phyloP scores from a whole-genome alignment of 1,284 basidiomycete species.

The Naganishia cerealis region DNA sequence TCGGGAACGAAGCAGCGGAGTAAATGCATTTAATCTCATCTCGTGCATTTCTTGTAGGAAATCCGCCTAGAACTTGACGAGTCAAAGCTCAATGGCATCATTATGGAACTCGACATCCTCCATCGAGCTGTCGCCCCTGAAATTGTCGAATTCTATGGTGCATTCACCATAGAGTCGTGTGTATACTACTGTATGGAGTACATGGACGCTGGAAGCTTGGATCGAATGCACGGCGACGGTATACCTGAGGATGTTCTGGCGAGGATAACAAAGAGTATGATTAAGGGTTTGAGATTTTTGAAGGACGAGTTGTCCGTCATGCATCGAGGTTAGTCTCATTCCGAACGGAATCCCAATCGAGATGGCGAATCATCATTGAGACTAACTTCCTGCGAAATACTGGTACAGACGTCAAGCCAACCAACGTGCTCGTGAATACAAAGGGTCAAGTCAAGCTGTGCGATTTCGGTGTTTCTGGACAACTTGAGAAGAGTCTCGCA shows the following conservation, averaged over 20 bases:
- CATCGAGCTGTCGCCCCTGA: conserved; percentile 86
- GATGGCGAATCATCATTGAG: background rate
- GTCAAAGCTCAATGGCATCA: conserved; percentile 89
- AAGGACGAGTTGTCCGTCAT: conserved; percentile 97
- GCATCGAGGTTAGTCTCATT: conserved; percentile 69
- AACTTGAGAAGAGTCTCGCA: conserved; percentile 91
- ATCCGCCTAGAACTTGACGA: conserved; percentile 96
- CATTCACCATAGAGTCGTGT: conserved; percentile 97
- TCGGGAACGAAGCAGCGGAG: conserved; percentile 20
- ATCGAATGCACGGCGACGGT: conserved; percentile 69
- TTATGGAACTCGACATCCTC: conserved; percentile 97
- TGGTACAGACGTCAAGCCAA: conserved; percentile 75
- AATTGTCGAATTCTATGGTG: conserved; percentile 98
- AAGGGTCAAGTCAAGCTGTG: conserved; percentile 91
- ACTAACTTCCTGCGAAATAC: background rate
- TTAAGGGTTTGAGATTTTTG: conserved; percentile 88
- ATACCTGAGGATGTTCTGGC: conserved; percentile 80
- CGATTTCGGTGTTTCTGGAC: conserved; percentile 97
- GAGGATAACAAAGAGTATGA: conserved; percentile 77
- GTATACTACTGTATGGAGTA: conserved; percentile 99
- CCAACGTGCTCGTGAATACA: conserved; percentile 88
- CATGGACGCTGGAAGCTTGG: conserved; percentile 94
- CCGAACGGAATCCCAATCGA: background rate
- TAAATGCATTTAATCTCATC: background rate
- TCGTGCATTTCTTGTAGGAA: conserved; percentile 63